phyloP scores from a whole-genome alignment of 1,139 yeast species.

The Candida sp. region DNA sequence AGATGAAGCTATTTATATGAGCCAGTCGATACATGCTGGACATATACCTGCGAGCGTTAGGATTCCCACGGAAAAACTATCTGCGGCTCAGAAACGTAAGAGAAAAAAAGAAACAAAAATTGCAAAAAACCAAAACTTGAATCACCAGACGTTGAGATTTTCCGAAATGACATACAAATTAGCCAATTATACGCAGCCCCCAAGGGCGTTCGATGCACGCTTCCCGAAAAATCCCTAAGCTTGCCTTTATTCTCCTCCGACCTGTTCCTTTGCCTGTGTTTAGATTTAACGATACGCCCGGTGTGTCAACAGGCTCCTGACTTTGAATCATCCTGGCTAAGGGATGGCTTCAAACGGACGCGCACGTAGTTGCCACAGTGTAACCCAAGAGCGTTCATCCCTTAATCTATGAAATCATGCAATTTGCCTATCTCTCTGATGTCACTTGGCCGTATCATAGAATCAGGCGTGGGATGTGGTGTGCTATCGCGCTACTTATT shows the following conservation, averaged over 20 bases:
- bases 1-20: slow-evolving; percentile 1
- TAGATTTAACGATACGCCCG: too few species aligned
- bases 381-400: neutral
- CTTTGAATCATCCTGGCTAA: slow-evolving; percentile 4
- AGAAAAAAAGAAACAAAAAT: too few species aligned
- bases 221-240: neutral
- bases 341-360: neutral
- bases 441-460: too few species aligned
- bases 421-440: too few species aligned
- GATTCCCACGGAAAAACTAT: slow-evolving; percentile 2
- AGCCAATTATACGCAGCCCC: neutral
- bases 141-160: slow-evolving; percentile 2
- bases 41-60: neutral
- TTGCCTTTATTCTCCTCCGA: neutral
- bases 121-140: neutral
- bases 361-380: neutral
- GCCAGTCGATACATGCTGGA: slow-evolving; percentile 1
- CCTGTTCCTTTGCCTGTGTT: neutral
- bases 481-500: too few species aligned
- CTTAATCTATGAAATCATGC: too few species aligned
- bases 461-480: too few species aligned
- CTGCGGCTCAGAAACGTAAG: too few species aligned
- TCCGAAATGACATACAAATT: neutral
- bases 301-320: neutral
- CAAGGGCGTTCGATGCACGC: neutral